Evolutionary conservation across 2,329 filamentous ascomycete species (phyloP).

Genomic region (Fusarium hostae): DNA sequence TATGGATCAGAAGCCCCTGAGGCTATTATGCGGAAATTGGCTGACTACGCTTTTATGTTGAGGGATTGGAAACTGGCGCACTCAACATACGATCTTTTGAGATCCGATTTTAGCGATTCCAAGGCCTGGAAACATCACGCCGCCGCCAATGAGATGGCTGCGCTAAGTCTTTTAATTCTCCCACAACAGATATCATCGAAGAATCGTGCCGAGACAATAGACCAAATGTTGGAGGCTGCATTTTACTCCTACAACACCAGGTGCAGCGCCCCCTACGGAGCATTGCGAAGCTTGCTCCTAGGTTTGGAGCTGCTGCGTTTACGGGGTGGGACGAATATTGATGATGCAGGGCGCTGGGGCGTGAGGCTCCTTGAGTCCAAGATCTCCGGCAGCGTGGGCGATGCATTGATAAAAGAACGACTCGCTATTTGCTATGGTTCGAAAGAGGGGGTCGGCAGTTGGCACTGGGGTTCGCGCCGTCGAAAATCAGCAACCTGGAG

Average conservation of each 20-base stretch:
- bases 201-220: slow-evolving; percentile 81
- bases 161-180: slow-evolving; percentile 82
- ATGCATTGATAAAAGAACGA: slow-evolving; percentile 86
- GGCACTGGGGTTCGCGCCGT: slow-evolving; percentile 75
- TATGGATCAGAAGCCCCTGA: slow-evolving; percentile 88
- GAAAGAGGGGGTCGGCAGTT: slow-evolving; percentile 73
- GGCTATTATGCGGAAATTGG: slow-evolving; percentile 90
- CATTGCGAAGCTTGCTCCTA: slow-evolving; percentile 79
- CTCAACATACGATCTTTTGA: slow-evolving; percentile 89
- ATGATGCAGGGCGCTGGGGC: slow-evolving; percentile 89
- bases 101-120: slow-evolving; percentile 90
- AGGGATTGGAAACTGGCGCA: slow-evolving; percentile 94
- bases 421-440: slow-evolving; percentile 85
- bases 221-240: slow-evolving; percentile 88
- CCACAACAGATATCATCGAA: slow-evolving; percentile 78
- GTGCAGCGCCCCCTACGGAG: slow-evolving; percentile 81
- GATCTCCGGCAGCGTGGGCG: slow-evolving; percentile 78
- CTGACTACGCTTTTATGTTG: slow-evolving; percentile 96
- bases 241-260: slow-evolving; percentile 93
- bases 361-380: slow-evolving; percentile 81
- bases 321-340: slow-evolving; percentile 80
- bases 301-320: slow-evolving; percentile 85
- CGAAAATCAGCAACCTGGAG: slow-evolving; percentile 93
- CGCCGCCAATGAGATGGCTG: slow-evolving; percentile 94
- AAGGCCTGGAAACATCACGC: slow-evolving; percentile 98